Evolutionary conservation across 176 grass and related monocot genomes (phyloP).

Genomic region (Dactylis glomerata): DNA sequence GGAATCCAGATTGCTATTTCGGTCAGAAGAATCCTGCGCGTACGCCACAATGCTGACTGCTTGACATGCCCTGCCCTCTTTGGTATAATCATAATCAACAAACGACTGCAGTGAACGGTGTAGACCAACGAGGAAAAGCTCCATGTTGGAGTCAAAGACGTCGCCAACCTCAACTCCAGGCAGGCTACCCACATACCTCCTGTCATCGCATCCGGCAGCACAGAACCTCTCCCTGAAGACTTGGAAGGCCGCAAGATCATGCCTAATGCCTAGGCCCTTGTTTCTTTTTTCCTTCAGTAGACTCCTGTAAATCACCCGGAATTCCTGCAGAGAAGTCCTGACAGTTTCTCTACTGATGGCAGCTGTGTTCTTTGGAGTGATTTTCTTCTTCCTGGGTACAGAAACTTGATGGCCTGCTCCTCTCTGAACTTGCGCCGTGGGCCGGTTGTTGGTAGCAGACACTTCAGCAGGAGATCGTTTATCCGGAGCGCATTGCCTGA

Average conservation of each 20-base stretch:
- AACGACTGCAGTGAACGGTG: conserved; percentile 18
- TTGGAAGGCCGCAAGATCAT: conserved; percentile 53
- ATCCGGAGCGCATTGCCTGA: too few species aligned
- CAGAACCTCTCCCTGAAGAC: conserved; percentile 39
- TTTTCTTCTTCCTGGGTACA: conserved; percentile 8
- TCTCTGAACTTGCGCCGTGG: neutral
- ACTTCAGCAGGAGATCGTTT: conserved; percentile 4
- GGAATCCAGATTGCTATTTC: conserved; percentile 52
- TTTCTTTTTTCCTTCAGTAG: conserved; percentile 40
- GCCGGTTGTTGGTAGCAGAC: conserved; percentile 12
- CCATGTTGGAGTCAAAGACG: conserved; percentile 52
- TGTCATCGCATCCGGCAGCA: neutral
- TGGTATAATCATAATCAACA: conserved; percentile 63
- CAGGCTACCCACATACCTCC: conserved; percentile 50
- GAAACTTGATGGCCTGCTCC: too few species aligned
- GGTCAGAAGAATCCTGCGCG: conserved; percentile 11
- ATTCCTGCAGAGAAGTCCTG: conserved; percentile 39
- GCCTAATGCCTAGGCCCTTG: neutral
- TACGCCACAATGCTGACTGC: conserved; percentile 54
- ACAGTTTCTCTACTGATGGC: conserved; percentile 30
- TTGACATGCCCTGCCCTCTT: conserved; percentile 10
- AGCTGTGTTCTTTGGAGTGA: neutral
- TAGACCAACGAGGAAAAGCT: conserved; percentile 59
- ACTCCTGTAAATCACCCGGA: conserved; percentile 49
- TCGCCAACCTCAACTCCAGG: conserved; percentile 59